Evolutionary conservation across 768 basidiomycete genomes (phyloP), one percentile per base, ranked within the genome.

Genomic region (Mycena alexandri): DNA sequence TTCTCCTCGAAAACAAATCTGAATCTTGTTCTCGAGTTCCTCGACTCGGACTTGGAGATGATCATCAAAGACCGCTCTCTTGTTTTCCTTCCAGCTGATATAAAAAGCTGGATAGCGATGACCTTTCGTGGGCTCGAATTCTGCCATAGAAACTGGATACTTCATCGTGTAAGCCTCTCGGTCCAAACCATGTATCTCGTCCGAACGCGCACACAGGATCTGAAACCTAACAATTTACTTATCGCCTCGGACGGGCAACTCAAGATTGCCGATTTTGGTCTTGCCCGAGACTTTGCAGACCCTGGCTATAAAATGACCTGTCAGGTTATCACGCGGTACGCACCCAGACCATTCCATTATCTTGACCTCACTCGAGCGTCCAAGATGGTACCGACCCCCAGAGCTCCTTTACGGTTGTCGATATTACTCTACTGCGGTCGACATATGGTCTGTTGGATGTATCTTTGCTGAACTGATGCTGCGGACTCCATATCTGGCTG

Each of bases 81-180:
- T 63, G 93, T 98, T 24, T 98, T 99, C 77, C 84, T 96, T 36
- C 93, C 94, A 5, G 94, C 94, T 1, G 98, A 99, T 78, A 96
- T 98, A 81, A 99, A 99, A 79, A 92, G 93, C 69, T 99, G 98
- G 97, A 94, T 98, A 89, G 93, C 94, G 13, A 99, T 99, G 98
- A 96, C 93, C 0, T 90, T 99, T 75, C 90, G 96, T 44, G 98
- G 98, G 2, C 84, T 99, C n/a, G 98, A 99, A 79, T 99, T 98
- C 77, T 98, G 98, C 72, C 98, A 99, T 76, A 83, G 96, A 57
- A 96, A 96, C 77, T 96, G 91, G 73, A 87, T 99, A 61, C 83
- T 99, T 24, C 98, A 99, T 80, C 88, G 98, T 61, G 97, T 98
- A 76, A 69, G 87, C 67, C 25, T 34, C 33, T 22, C 54, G 21